Evolutionary conservation across 2,329 filamentous ascomycete genomes (phyloP), one percentile per base, ranked within the genome.

Genomic region (Biscogniauxia sp.): DNA sequence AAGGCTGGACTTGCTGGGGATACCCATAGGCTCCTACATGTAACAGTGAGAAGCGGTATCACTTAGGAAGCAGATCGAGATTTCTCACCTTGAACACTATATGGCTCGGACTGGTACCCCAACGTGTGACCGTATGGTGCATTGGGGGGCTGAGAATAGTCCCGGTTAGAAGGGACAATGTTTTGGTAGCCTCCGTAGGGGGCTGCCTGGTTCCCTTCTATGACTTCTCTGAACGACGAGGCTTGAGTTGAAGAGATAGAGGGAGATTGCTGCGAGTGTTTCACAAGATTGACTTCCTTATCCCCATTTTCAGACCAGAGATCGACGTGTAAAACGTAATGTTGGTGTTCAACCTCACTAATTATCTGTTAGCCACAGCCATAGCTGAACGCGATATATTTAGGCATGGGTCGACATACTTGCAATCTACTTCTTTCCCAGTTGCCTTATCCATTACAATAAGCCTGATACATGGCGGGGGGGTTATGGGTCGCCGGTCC

Each of bases 401-500:
- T 20, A 53, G 53, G 53, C 25, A 25, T 23, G 20, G 23, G 19
- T 64, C 50, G 20, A 77, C 89, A 71, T 82, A 94, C 91, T 90
- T 92, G 78, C 88, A 89, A 74, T 95, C 90, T 51, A 96, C 84
- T 73, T 96, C 92, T 71, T 92, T 88, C 20, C 90, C 88, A 0
- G 91, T 93, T 17, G 78, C 77, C 51, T 84, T 79, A 74, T 97
- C 92, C 63, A 84, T 87, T 56, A 98, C 89, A 49, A 95, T 82
- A 13, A 98, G 84, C 65, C 90, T 86, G 56, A 98, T 90, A 75
- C 94, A 97, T 2, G 95, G 94, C 20, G 95, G 95, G 15, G 95
- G 94, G 26, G 95, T 98, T 69, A 99, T 97, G 25, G 95, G 95
- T 65, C 95, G 86, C 66, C 95, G 91, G 76, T 99, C 95, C 91